Base-by-base conservation (phyloP, 1,139 yeast species). In the Sugiyamaella xylanicola region DNA sequence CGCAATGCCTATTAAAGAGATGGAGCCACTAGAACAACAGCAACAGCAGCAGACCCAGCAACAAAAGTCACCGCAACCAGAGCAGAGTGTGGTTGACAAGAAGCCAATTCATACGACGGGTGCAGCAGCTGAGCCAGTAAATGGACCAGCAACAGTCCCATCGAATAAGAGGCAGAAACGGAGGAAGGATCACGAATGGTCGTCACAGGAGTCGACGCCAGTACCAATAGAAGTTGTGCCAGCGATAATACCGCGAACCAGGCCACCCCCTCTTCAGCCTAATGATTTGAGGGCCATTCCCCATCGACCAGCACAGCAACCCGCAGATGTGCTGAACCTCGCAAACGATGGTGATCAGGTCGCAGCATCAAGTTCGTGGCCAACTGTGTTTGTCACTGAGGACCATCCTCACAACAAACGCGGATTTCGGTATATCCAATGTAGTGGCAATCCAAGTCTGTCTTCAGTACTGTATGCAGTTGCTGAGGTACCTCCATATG, bases 341-440 rank as follows among this genome's bases (percentile, higher is more conserved):
- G 40, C 36, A 20, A n/a, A 17, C 11, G 45, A 21, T 15, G 32
- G 16, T 19, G 51, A 15, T 25, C 5, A 25, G 8, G 37, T 11
- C 15, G 45, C n/a, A 19, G 15, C 17, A 20, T 35, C 29, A 41
- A 20, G 37, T 5, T 19, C 41, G 19, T 29, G 19, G 8, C 45
- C 44, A 15, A 68, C 66, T 8, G 79, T 83, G 63, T 79, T 69
- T 61, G 73, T 74, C 36, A 76, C 82, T 15, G 96, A 88, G 41
- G 97, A 91, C 57, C 82, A 84, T 53, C 97, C 97, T 0, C 75
- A 82, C 61, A 90, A 90, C 69, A 80, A 84, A 62, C 74, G 95
- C 54, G 95, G 96, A 0, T 93, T 86, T 74, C 83, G 90, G 60
- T 93, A 92, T 70, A 77, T 82, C 55, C 84, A 92, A 35, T 89